phyloP scores from a whole-genome alignment of 306 rosid species.

The Prunus fruticosa region DNA sequence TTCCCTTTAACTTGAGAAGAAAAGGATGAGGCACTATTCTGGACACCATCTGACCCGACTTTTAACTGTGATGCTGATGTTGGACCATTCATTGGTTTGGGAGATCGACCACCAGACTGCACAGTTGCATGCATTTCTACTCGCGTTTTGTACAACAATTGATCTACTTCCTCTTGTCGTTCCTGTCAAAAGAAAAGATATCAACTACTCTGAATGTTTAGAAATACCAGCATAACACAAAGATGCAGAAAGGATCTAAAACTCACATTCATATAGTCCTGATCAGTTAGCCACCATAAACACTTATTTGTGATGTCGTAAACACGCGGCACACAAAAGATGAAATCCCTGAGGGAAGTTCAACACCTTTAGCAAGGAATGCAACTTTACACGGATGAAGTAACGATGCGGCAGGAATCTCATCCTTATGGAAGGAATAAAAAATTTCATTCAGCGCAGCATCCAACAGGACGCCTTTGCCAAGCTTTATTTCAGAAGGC shows the following conservation, averaged over 20 bases:
- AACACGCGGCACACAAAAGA: constrained; percentile 89
- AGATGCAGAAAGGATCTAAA: neutral
- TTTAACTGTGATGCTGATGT: constrained; percentile 60
- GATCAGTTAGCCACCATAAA: constrained; percentile 96
- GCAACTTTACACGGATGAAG: constrained; percentile 97
- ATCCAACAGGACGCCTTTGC: constrained; percentile 62
- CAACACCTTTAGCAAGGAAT: constrained; percentile 88
- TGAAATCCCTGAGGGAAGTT: constrained; percentile 86
- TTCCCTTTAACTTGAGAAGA: constrained; percentile 71
- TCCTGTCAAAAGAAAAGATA: constrained; percentile 40
- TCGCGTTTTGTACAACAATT: constrained; percentile 69
- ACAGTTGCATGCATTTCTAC: constrained; percentile 90
- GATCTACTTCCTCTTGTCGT: constrained; percentile 86
- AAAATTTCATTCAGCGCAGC: constrained; percentile 94
- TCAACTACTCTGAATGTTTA: constrained; percentile 1
- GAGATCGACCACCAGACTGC: constrained; percentile 96
- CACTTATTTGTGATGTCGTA: constrained; percentile 69
- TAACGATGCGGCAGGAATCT: constrained; percentile 87
- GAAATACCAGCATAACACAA: neutral
- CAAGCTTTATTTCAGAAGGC: constrained; percentile 75
- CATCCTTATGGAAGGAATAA: constrained; percentile 95
- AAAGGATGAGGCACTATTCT: constrained; percentile 58
- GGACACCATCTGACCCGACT: constrained; percentile 73
- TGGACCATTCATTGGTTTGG: constrained; percentile 83
- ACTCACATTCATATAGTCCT: constrained; percentile 76